Conservation (phyloP, 1,284 basidiomycete species). For the Ganoderma boninense region DNA sequence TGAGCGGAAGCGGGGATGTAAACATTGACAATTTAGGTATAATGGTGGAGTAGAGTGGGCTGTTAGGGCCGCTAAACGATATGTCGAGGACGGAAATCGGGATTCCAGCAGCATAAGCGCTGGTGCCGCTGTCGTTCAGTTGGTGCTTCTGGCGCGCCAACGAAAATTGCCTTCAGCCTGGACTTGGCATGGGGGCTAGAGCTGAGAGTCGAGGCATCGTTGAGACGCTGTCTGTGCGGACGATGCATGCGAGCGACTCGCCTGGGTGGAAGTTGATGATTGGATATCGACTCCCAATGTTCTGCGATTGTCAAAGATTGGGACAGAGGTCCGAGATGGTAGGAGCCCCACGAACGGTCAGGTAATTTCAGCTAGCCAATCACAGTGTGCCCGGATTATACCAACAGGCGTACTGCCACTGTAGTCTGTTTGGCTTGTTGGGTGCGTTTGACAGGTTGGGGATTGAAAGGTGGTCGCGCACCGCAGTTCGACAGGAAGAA, state of each 20-base stretch:
- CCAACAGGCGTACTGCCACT: not conserved
- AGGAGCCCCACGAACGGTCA: not conserved
- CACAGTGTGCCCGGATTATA: not conserved
- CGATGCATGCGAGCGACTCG: not conserved
- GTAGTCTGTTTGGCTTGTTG: not conserved
- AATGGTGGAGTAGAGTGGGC: not conserved
- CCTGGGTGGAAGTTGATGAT: not conserved
- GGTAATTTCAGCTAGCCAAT: not conserved
- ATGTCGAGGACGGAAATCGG: not conserved
- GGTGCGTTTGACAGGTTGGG: not conserved
- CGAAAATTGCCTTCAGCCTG: not conserved
- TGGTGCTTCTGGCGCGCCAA: not conserved
- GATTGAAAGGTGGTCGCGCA: not conserved
- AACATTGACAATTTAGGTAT: not conserved
- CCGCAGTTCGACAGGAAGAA: not conserved
- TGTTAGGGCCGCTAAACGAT: not conserved
- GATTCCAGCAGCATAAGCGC: not conserved
- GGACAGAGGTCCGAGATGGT: not conserved
- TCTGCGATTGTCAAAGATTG: not conserved
- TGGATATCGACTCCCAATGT: not conserved
- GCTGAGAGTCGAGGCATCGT: not conserved
- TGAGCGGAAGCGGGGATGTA: not conserved
- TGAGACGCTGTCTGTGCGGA: not conserved
- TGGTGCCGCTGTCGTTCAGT: not conserved
- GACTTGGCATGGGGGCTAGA: not conserved